phyloP scores from a whole-genome alignment of 2,329 filamentous ascomycete genomes.

The Penicillium sp. region DNA sequence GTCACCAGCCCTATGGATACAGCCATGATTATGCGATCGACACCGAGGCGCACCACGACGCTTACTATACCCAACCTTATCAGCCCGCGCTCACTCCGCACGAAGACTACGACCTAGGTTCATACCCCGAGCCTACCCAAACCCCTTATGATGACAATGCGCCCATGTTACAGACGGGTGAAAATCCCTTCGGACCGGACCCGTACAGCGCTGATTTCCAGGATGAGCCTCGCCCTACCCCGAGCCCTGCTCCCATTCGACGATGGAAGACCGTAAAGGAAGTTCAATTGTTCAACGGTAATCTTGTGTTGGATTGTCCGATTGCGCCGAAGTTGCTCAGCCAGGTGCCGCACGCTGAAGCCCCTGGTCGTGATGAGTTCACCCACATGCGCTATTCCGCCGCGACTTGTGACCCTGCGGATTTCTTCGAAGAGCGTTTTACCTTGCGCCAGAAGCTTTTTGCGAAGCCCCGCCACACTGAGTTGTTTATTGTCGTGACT shows the following conservation, averaged over 20 bases:
- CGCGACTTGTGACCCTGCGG: conserved; percentile 85
- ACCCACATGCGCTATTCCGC: conserved; percentile 85
- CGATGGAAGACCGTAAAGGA: conserved; percentile 99
- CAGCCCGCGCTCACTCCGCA: conserved; percentile 59
- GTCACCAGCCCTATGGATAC: conserved; percentile 48
- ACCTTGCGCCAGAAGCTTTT: conserved; percentile 89
- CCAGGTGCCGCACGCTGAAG: conserved; percentile 77
- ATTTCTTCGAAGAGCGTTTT: conserved; percentile 87
- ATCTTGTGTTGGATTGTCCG: conserved; percentile 93
- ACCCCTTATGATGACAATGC: conserved; percentile 66
- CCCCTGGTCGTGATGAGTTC: conserved; percentile 76
- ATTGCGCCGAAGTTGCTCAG: conserved; percentile 85
- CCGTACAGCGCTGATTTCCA: conserved; percentile 51
- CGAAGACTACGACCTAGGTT: conserved; percentile 56
- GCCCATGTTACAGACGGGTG: conserved; percentile 70
- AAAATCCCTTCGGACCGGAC: conserved; percentile 62
- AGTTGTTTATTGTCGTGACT: conserved; percentile 93
- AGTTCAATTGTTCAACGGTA: conserved; percentile 94
- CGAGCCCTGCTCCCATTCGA: conserved; percentile 64
- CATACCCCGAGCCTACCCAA: conserved; percentile 52
- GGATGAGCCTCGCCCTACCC: conserved; percentile 43
- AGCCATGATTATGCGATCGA: conserved; percentile 68
- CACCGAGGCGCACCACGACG: conserved; percentile 82
- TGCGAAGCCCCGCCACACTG: conserved; percentile 86
- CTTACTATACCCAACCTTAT: conserved; percentile 81